phyloP scores from a whole-genome alignment of 805 yeast species.

The Cyberlindnera xylosilytica region DNA sequence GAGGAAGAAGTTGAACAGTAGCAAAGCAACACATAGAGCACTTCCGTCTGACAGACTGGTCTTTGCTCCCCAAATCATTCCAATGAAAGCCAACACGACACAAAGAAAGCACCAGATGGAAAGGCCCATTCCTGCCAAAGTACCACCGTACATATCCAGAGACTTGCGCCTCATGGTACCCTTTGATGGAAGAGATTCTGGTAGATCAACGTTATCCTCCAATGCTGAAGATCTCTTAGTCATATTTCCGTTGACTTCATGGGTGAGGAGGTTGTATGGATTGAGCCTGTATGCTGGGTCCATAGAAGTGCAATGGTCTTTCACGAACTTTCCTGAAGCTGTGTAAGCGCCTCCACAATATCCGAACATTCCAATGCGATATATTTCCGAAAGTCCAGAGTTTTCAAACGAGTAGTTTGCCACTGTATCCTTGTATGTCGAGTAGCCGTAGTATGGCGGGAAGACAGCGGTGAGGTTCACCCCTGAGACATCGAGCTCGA shows the following conservation, averaged over 20 bases:
- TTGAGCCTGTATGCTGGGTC: conserved; percentile 3
- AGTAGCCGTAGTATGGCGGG: conserved; percentile 4
- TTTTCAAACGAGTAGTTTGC: conserved; percentile 3
- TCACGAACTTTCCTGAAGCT: not conserved
- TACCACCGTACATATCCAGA: conserved; percentile 5
- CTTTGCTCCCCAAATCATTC: not conserved
- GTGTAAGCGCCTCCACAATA: conserved; percentile 2
- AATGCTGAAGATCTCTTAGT: not conserved
- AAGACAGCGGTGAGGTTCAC: conserved; percentile 4
- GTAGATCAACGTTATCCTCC: conserved; percentile 1
- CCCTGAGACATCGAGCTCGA: conserved; percentile 4
- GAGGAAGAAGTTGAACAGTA: not conserved
- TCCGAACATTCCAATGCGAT: conserved; percentile 8
- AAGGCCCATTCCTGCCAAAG: conserved; percentile 7
- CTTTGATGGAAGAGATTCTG: conserved; percentile 1
- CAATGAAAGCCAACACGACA: not conserved
- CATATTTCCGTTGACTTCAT: conserved; percentile 4
- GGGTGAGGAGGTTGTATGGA: not conserved
- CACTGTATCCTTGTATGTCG: not conserved
- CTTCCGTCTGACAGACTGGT: not conserved
- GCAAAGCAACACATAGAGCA: no score
- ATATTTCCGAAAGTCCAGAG: conserved; percentile 1
- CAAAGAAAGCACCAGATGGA: conserved; percentile 1
- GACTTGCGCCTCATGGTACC: conserved; percentile 1
- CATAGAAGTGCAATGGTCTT: conserved; percentile 1